phyloP scores from a whole-genome alignment of 2,329 filamentous ascomycete genomes.

The Bipolaris sorokiniana region DNA sequence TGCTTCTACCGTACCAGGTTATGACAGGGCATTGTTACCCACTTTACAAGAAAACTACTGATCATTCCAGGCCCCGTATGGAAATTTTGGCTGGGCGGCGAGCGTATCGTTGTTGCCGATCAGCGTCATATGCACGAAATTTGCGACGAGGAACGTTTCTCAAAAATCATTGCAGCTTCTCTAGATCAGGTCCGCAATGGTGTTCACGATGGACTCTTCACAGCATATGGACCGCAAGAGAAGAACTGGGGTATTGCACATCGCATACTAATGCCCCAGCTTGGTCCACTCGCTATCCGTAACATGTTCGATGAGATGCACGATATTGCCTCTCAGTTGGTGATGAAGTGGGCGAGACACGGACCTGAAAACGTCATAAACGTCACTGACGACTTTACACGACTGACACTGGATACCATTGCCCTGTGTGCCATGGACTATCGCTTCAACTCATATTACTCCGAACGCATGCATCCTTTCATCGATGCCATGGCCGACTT shows the following conservation, averaged over 20 bases:
- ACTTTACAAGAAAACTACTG: not conserved
- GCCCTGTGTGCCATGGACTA: slow-evolving; percentile 51
- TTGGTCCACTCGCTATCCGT: slow-evolving; percentile 71
- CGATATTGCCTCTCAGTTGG: slow-evolving; percentile 69
- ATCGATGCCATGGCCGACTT: slow-evolving; percentile 49
- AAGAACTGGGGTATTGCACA: slow-evolving; percentile 64
- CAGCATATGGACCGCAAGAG: slow-evolving; percentile 48
- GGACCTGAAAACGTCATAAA: slow-evolving; percentile 41
- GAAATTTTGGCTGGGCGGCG: slow-evolving; percentile 39
- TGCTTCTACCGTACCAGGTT: not conserved
- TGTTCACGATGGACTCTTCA: slow-evolving; percentile 51
- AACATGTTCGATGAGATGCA: slow-evolving; percentile 66
- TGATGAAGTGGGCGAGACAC: slow-evolving; percentile 71
- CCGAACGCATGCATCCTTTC: slow-evolving; percentile 46
- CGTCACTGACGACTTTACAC: slow-evolving; percentile 49
- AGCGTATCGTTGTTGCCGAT: slow-evolving; percentile 39
- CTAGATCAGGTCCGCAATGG: slow-evolving; percentile 46
- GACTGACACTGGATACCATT: slow-evolving; percentile 48
- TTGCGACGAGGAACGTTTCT: slow-evolving; percentile 48
- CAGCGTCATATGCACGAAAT: slow-evolving; percentile 50
- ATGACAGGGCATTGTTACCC: not conserved
- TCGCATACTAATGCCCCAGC: slow-evolving; percentile 69
- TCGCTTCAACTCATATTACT: slow-evolving; percentile 52
- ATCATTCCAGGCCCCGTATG: slow-evolving; percentile 40
- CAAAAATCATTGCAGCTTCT: slow-evolving; percentile 38